Evolutionary conservation across 2,329 filamentous ascomycete species (phyloP), one percentile per base, ranked within the genome.

Genomic region (Microsporum ferrugineum): DNA sequence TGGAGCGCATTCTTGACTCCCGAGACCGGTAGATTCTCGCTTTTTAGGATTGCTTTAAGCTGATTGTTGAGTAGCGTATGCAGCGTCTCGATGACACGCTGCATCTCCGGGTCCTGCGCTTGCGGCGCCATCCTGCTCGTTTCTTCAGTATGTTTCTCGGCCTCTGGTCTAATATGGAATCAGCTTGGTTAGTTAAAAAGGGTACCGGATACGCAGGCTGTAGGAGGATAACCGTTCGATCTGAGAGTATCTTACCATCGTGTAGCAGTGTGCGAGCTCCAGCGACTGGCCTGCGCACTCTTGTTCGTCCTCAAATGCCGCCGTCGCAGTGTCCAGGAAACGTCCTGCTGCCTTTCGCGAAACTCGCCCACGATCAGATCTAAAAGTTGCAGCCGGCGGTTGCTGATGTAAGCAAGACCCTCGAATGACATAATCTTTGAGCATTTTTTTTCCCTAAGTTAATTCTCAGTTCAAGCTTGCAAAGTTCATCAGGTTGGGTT

Each of bases 1-100:
- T 96, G 91, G 63, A 97, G 78, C 47, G 88, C 83, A 38, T 85
- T 84, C 79, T 99, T 99, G 69, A 94, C 87, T 23, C 94, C 94
- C 33, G 87, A 88, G 63, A 89, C 87, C 66, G 84, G 82, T 39
- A 95, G 78, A 55, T 85, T 82, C 76, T 95, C 89, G 63, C 82
- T 78, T 65, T 84, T 82, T 70, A 92, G 88, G 66, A 97, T 86
- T 59, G 80, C 80, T 68, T 90, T 88, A 57, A 96, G 82, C 68
- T 91, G 85, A 63, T 77, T 78, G 69, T 84, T 85, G 60, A 84
- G 77, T 59, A 86, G 73, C 6, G 75, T 79, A 69, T 83, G 84
- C 57, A 81, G 74, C 65, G 77, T 73, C 58, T 74, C 73, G 57
- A 73, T 71, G 27, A 80, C 71, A 61, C 69, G 67, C 57, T 71